Evolutionary conservation across 257 asterid genomes (phyloP), one percentile per base, ranked within the genome.

Genomic region (Solanum microdontum): DNA sequence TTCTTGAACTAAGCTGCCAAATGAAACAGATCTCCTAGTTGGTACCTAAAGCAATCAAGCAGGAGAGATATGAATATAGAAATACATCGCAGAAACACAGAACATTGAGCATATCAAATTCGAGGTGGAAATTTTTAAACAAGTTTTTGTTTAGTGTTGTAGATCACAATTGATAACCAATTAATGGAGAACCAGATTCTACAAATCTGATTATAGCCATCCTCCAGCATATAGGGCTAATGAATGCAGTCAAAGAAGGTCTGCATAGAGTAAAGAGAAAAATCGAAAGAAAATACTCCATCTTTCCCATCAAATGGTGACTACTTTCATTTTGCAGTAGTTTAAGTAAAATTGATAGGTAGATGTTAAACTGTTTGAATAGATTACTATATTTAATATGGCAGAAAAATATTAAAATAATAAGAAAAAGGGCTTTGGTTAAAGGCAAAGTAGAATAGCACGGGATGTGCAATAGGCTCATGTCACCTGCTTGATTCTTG

Each of bases 1-100:
- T 93, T 89, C 92, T 48, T 48, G 69, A 86, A 80, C 66, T 60
- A 83, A 87, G 83, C 85, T 75, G 80, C 45, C 34, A 69, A 43
- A 68, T 24, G 92, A 87, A 80, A 88, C 90, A 51, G 87, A 84
- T 88, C 89, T 88, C 88, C 32, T 87, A 24, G 30, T 68, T 39
- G 87, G 91, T 87, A 90, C 97, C 94, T 93, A 94, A 90, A 87
- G 77, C 84, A 87, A 69, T 15, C 37, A 82, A 48, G 28, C 82
- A 19, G 48, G 48, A 73, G 17, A 34, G 82, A 34, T 39, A 73
- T 73, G 30, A 34, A 84, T 62, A 89, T n/a, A 88, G 37, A 34
- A 48, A 26, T 68, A 14, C 5, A 48, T 45, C 33, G 85, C 69
- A 82, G 85, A 82, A 48, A 48, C 43, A 17, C 6, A 82, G 30